Conservation (phyloP, 352 stramenopile genomes). For the Phytophthora sojae region DNA sequence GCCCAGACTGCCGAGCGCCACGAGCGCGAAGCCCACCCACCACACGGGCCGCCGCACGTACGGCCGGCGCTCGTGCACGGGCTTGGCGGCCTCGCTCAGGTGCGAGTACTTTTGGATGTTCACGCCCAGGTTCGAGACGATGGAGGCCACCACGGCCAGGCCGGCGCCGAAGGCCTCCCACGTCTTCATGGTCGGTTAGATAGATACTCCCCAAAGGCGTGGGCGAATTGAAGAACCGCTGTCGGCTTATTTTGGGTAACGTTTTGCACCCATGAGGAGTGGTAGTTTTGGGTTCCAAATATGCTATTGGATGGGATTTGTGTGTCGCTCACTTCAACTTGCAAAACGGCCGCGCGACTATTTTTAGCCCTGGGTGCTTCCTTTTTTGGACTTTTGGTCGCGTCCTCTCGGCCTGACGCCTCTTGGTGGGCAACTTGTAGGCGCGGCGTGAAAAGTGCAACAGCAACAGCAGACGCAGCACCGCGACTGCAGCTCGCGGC, state of each 20-base stretch:
- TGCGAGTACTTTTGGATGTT: constrained; percentile 93
- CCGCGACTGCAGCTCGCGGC: neutral
- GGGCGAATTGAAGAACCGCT: neutral
- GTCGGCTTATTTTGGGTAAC: no score
- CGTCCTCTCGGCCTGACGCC: constrained; percentile 27
- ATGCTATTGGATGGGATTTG: neutral
- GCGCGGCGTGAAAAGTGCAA: constrained; percentile 29
- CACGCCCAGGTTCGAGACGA: constrained; percentile 91
- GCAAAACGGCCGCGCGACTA: constrained; percentile 32
- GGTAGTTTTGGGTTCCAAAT: neutral
- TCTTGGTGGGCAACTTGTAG: constrained; percentile 9
- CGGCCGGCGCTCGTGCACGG: constrained; percentile 57
- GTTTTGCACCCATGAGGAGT: no score
- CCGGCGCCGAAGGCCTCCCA: constrained; percentile 85
- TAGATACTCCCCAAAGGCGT: neutral
- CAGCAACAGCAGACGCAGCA: constrained; percentile 11
- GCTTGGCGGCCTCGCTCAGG: constrained; percentile 55
- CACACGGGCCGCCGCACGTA: constrained; percentile 91
- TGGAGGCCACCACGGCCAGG: constrained; percentile 79
- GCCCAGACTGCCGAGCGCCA: constrained; percentile 83
- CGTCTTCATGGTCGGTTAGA: constrained; percentile 51
- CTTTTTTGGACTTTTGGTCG: constrained; percentile 27
- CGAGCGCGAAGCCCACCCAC: constrained; percentile 84
- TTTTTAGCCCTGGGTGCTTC: constrained; percentile 20
- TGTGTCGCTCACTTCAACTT: constrained; percentile 13